These are phyloP conservation scores for Fusarium sp. DNA, from an alignment of 2,329 filamentous ascomycete genomes.

Conservation along the genomic window DNA sequence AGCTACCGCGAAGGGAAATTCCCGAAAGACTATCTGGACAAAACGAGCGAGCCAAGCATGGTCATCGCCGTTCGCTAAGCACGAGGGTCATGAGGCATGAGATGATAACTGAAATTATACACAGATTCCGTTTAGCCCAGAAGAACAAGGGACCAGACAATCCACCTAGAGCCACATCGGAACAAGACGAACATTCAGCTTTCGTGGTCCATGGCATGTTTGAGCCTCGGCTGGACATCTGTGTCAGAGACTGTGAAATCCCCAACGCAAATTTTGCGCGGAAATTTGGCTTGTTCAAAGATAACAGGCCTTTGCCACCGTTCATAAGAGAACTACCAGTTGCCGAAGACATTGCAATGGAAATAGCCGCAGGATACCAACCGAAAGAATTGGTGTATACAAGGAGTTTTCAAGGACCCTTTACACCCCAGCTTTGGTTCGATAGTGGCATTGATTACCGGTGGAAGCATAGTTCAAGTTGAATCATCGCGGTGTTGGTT, in stretches of 20 bases:
- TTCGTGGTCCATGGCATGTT: constrained; percentile 12
- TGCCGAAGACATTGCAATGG: constrained; percentile 55
- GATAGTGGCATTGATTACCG: constrained; percentile 58
- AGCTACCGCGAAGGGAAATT: constrained; percentile 10
- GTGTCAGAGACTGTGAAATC: constrained; percentile 51
- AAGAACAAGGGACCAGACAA: background rate
- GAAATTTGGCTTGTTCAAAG: constrained; percentile 53
- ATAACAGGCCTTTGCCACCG: constrained; percentile 48
- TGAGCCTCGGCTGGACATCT: constrained; percentile 14
- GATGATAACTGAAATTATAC: constrained; percentile 19
- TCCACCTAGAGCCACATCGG: background rate
- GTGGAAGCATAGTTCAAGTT: constrained; percentile 44
- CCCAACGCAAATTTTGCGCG: constrained; percentile 59
- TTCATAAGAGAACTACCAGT: constrained; percentile 54
- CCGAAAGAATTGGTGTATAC: constrained; percentile 44
- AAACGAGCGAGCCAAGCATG: background rate
- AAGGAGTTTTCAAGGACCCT: constrained; percentile 55
- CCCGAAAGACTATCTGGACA: background rate
- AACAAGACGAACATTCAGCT: background rate
- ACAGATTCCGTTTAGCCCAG: constrained; percentile 7
- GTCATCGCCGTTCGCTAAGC: constrained; percentile 3
- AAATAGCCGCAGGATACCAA: constrained; percentile 47
- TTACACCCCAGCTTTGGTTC: constrained; percentile 59
- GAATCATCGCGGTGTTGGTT: background rate
- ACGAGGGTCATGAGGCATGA: background rate